Percentiles rank a stretch among this genome's conserved stretches.
Evolutionary conservation across 345 rosid species (phyloP).

Genomic region (Eucalyptus urophylla): DNA sequence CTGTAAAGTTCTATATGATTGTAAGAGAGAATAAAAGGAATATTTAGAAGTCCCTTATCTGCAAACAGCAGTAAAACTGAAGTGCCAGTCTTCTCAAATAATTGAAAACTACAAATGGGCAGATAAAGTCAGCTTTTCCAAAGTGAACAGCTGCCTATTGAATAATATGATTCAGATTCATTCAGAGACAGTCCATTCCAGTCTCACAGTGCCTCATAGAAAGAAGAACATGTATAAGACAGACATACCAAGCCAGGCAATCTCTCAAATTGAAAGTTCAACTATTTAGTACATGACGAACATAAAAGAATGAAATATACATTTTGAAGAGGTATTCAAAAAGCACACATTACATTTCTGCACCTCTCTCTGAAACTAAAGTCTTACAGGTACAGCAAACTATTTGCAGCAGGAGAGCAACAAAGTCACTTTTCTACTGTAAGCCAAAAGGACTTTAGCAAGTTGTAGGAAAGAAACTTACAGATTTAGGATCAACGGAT

Average conservation of each 20-base stretch:
- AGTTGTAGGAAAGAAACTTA: constrained; percentile 16
- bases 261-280: background rate
- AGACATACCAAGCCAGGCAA: background rate
- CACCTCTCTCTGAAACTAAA: background rate
- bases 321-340: background rate
- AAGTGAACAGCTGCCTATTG: background rate
- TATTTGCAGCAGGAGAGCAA: background rate
- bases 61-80: background rate
- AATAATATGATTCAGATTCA: background rate
- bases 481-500: constrained; percentile 81
- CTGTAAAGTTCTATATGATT: background rate
- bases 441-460: background rate
- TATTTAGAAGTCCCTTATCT: background rate
- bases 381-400: background rate
- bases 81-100: background rate
- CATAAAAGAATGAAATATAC: background rate
- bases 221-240: background rate
- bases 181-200: background rate
- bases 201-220: background rate
- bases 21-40: background rate
- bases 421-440: background rate
- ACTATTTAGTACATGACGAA: background rate
- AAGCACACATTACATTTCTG: background rate
- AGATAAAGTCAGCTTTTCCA: background rate
- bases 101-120: background rate